Conservation (phyloP, 1,284 basidiomycete genomes). For the Malassezia caprae region DNA sequence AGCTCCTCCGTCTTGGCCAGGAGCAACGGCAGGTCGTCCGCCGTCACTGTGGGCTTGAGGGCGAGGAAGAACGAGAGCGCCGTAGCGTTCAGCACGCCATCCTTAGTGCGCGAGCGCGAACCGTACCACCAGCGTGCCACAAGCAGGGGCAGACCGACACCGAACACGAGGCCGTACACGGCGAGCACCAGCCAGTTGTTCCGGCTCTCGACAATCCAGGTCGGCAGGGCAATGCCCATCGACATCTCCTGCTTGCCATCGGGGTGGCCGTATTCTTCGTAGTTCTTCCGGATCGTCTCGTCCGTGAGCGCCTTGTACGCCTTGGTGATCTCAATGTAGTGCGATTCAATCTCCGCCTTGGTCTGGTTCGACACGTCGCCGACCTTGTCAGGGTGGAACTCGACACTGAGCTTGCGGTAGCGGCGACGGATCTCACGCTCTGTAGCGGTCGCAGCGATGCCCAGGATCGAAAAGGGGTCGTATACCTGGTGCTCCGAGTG, state of each 20-base stretch:
- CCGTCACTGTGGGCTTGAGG: constrained; percentile 67
- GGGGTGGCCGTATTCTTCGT: constrained; percentile 82
- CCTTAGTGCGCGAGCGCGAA: constrained; percentile 78
- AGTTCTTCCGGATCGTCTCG: constrained; percentile 82
- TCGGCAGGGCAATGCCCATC: constrained; percentile 90
- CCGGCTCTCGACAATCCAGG: constrained; percentile 83
- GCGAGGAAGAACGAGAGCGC: constrained; percentile 83
- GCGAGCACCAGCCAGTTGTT: constrained; percentile 86
- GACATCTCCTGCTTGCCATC: constrained; percentile 90
- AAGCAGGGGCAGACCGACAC: constrained; percentile 72
- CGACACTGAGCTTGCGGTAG: constrained; percentile 68
- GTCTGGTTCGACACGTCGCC: constrained; percentile 70
- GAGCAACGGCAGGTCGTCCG: constrained; percentile 64
- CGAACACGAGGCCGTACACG: constrained; percentile 76
- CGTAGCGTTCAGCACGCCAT: constrained; percentile 72
- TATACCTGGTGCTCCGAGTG: constrained; percentile 55
- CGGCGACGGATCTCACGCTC: constrained; percentile 93
- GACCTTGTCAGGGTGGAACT: constrained; percentile 84
- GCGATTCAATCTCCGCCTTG: constrained; percentile 72
- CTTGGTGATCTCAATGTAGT: constrained; percentile 89
- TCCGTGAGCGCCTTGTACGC: constrained; percentile 98
- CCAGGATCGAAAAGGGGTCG: constrained; percentile 89
- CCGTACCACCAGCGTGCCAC: constrained; percentile 92
- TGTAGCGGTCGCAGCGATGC: constrained; percentile 64
- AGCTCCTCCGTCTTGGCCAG: constrained; percentile 67